phyloP scores from a whole-genome alignment of 495 filamentous ascomycete genomes.

The Trichoderma virens region DNA sequence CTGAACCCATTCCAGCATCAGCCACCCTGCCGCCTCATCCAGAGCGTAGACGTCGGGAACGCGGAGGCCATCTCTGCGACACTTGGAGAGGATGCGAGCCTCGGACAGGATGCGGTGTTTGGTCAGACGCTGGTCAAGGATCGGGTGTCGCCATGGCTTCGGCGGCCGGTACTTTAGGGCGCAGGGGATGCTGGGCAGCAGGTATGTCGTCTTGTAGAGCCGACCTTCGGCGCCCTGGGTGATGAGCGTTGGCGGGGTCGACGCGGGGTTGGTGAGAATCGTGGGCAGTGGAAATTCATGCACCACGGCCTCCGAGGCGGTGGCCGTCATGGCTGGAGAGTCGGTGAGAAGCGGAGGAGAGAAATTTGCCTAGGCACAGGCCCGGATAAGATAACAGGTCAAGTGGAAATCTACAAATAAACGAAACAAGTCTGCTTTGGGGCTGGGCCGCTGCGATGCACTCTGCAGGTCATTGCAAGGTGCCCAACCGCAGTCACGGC shows the following conservation, averaged over 20 bases:
- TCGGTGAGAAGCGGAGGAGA: neutral
- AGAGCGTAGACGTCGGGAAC: constrained; percentile 72
- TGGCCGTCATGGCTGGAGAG: constrained; percentile 4
- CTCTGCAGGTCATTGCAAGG: neutral
- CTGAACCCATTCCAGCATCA: constrained; percentile 85
- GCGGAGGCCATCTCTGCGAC: constrained; percentile 63
- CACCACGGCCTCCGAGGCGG: neutral
- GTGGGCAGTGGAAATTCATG: constrained; percentile 49
- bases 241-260: constrained; percentile 52
- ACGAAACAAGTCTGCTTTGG: neutral
- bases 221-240: constrained; percentile 93
- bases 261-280: constrained; percentile 54
- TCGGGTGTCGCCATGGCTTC: constrained; percentile 88
- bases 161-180: constrained; percentile 90
- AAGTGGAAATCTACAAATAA: neutral
- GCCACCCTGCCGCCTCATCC: constrained; percentile 69
- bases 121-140: constrained; percentile 80
- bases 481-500: neutral
- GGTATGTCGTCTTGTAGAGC: constrained; percentile 80
- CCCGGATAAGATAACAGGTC: neutral
- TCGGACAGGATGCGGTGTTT: constrained; percentile 79
- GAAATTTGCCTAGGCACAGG: neutral
- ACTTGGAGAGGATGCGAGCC: constrained; percentile 71
- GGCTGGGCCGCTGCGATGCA: neutral
- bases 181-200: constrained; percentile 57